Base-by-base conservation (phyloP, 2,329 filamentous ascomycete species). In the Xylariaceae sp. region DNA sequence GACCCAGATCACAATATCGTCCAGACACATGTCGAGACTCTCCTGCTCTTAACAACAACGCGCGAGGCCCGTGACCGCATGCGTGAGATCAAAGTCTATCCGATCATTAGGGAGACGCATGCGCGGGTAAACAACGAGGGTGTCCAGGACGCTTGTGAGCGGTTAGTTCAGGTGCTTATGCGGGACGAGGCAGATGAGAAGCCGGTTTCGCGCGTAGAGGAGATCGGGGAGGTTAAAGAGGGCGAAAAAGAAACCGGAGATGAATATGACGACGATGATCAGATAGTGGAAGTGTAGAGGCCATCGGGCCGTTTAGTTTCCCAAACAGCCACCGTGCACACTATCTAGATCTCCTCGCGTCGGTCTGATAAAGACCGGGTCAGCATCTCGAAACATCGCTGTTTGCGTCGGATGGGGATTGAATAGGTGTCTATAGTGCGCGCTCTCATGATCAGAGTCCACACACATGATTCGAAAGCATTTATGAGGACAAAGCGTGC, bases 81-180 rank as follows among this genome's bases (percentile, higher is more conserved):
- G 78, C 80, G 91, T 16, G 74, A 79, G 16, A 77, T 92, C 43
- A 89, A 90, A 63, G 88, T 96, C 1, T 99, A 99, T 70, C 89
- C 92, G 0, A 85, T 97, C 44, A 77, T 97, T 18, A 80, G 94
- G 48, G 94, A 97, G 71, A 86, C 88, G 30, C 94, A 99, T 75
- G 65, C 86, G 58, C 81, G 85, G 19, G 84, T 91, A 4, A 79
- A 91, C 19, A 79, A 96, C 65, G 90, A 95, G 43, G 85, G 78
- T 15, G 89, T 97, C 2, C 79, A 81, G 60, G 92, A 96, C 63
- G 88, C 85, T 0, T 95, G 89, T 65, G 94, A 97, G 70, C 80
- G 94, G 53, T 68, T 97, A 49, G 94, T 99, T 44, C 90, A 99
- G 68, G 84, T 96, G 6, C 69, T 96, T 56, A 90, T 91, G 84